phyloP scores from a whole-genome alignment of 345 rosid species.

The Carallia pectinifolia region DNA sequence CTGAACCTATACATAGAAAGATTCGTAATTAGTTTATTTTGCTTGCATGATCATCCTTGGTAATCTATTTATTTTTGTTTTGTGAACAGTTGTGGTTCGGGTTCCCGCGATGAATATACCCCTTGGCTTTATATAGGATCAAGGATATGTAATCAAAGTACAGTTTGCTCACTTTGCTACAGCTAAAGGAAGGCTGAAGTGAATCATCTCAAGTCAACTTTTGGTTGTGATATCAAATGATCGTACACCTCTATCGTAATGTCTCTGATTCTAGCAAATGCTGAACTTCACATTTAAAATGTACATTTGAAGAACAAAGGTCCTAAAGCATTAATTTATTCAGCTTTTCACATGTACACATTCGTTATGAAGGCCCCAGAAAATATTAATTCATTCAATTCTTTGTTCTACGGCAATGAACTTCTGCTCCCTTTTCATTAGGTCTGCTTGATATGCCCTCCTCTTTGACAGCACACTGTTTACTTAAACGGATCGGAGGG shows the following conservation, averaged over 20 bases:
- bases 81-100: conserved; percentile 12
- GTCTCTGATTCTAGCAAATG: not conserved
- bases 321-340: not conserved
- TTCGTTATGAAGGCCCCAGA: not conserved
- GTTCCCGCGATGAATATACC: not conserved
- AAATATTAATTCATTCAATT: conserved; percentile 10
- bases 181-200: conserved; percentile 9
- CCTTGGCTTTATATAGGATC: not conserved
- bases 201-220: conserved; percentile 6
- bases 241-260: not conserved
- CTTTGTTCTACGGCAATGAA: not conserved
- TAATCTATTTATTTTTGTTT: not conserved
- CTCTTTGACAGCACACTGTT: conserved; percentile 5
- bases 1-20: not conserved
- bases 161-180: not conserved
- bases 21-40: no score
- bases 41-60: not conserved
- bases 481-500: no score
- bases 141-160: not conserved
- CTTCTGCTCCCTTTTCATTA: not conserved
- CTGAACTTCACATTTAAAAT: not conserved
- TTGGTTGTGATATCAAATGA: not conserved
- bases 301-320: not conserved
- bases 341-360: not conserved
- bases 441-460: not conserved